Conservation (phyloP, 2,329 filamentous ascomycete species). For the Aspergillus pseudotamarii region DNA sequence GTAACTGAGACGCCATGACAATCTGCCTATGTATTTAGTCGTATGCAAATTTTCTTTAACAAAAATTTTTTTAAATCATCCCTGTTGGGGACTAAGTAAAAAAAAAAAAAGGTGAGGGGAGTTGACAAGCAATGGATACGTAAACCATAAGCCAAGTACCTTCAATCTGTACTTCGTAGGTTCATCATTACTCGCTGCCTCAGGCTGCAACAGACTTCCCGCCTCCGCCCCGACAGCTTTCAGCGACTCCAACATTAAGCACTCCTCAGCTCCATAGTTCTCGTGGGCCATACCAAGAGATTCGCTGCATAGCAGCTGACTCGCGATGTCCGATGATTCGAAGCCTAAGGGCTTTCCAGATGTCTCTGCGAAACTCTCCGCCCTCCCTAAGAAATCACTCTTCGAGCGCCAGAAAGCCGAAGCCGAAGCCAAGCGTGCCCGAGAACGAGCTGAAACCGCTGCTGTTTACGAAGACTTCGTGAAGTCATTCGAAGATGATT, state of each 20-base stretch:
- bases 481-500: constrained; percentile 64
- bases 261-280: background rate
- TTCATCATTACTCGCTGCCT: constrained; percentile 9
- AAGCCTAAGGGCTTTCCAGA: constrained; percentile 63
- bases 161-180: background rate
- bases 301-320: constrained; percentile 27
- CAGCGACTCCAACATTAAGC: constrained; percentile 4
- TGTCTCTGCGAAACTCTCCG: constrained; percentile 74
- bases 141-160: background rate
- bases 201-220: constrained; percentile 18
- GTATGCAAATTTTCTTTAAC: background rate
- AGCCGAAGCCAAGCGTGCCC: constrained; percentile 80
- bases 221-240: constrained; percentile 19
- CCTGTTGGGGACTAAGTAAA: background rate
- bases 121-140: background rate
- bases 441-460: constrained; percentile 84
- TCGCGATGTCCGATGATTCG: constrained; percentile 41
- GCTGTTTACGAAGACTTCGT: constrained; percentile 87
- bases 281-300: constrained; percentile 3
- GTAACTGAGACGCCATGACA: constrained; percentile 34
- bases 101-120: background rate
- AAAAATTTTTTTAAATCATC: background rate
- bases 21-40: background rate
- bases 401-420: constrained; percentile 90
- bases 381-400: constrained; percentile 78